Percentiles rank a stretch among this genome's conserved stretches.
Evolutionary conservation across 352 stramenopile genomes (phyloP).

Genomic region (Pythium monospermum): DNA sequence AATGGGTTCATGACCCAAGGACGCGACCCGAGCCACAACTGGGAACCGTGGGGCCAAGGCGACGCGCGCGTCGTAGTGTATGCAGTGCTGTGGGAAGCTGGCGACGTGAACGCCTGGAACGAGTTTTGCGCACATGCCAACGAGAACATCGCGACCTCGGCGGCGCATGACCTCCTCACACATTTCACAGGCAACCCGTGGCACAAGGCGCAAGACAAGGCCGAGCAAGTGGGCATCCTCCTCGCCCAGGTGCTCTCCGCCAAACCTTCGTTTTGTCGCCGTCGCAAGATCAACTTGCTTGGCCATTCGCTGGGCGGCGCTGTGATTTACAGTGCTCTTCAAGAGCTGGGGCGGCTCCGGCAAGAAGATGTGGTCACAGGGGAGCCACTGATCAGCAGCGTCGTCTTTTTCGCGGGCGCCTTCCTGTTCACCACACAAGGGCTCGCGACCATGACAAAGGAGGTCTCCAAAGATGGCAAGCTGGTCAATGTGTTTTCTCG

Average conservation of each 20-base stretch:
- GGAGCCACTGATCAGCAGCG: conserved; percentile 35
- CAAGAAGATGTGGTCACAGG: conserved; percentile 4
- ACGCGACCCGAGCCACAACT: conserved; percentile 59
- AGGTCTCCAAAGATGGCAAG: conserved; percentile 34
- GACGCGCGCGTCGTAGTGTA: conserved; percentile 41
- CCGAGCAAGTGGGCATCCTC: conserved; percentile 65
- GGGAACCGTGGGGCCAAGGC: conserved; percentile 39
- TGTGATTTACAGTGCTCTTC: conserved; percentile 67
- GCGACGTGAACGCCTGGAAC: conserved; percentile 66
- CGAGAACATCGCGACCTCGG: conserved; percentile 40
- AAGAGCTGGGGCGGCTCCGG: conserved; percentile 54
- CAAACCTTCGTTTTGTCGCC: conserved; percentile 39
- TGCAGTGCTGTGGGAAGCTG: conserved; percentile 74
- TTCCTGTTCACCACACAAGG: conserved; percentile 42
- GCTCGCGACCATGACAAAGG: conserved; percentile 29
- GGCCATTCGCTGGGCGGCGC: conserved; percentile 77
- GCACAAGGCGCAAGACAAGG: conserved; percentile 80
- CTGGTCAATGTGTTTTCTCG: conserved; percentile 81
- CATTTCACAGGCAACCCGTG: conserved; percentile 82
- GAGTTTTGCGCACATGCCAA: conserved; percentile 74
- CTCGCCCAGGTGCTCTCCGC: conserved; percentile 62
- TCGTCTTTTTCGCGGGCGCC: conserved; percentile 66
- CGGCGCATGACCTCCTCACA: conserved; percentile 46
- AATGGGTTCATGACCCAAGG: conserved; percentile 87
- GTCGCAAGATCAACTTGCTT: conserved; percentile 58